A percentile compares a stretch with the other conserved stretches of the same genome.
phyloP scores from a whole-genome alignment of 2,329 filamentous ascomycete genomes.

The Fusarium newnesense region DNA sequence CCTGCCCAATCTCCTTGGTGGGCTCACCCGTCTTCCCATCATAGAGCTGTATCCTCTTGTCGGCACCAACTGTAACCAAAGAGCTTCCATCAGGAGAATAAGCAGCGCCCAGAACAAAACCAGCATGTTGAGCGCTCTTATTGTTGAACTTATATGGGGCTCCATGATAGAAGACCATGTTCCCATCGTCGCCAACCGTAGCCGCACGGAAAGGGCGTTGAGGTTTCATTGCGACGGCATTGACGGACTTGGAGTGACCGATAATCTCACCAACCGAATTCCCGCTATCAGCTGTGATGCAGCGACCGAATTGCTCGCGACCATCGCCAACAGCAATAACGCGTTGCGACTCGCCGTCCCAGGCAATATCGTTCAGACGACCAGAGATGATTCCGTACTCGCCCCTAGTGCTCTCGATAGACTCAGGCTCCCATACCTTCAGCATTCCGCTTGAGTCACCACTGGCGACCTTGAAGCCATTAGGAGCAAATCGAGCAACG shows the following conservation, averaged over 20 bases:
- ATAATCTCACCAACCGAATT: conserved; percentile 96
- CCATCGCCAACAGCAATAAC: conserved; percentile 97
- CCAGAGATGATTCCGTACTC: conserved; percentile 96
- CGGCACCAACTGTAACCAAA: conserved; percentile 91
- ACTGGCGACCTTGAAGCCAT: conserved; percentile 93
- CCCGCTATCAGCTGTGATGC: conserved; percentile 93
- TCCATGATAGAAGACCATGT: conserved; percentile 91
- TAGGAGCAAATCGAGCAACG: conserved; percentile 92
- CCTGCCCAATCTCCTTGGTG: conserved; percentile 79
- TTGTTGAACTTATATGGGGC: conserved; percentile 95
- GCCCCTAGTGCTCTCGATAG: conserved; percentile 85
- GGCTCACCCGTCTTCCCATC: conserved; percentile 95
- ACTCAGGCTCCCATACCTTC: conserved; percentile 91
- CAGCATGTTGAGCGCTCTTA: conserved; percentile 84
- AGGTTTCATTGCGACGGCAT: conserved; percentile 88
- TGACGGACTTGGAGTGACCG: conserved; percentile 91
- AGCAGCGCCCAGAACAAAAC: conserved; percentile 86
- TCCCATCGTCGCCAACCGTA: conserved; percentile 90
- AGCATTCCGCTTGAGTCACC: conserved; percentile 88
- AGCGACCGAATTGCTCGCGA: conserved; percentile 91
- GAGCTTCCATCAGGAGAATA: conserved; percentile 89
- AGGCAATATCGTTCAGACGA: conserved; percentile 94
- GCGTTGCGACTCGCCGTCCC: conserved; percentile 96
- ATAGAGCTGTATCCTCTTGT: conserved; percentile 92
- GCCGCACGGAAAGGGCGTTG: conserved; percentile 91